Evolutionary conservation across 768 basidiomycete genomes (phyloP).

Genomic region (Termitomyces sp.): DNA sequence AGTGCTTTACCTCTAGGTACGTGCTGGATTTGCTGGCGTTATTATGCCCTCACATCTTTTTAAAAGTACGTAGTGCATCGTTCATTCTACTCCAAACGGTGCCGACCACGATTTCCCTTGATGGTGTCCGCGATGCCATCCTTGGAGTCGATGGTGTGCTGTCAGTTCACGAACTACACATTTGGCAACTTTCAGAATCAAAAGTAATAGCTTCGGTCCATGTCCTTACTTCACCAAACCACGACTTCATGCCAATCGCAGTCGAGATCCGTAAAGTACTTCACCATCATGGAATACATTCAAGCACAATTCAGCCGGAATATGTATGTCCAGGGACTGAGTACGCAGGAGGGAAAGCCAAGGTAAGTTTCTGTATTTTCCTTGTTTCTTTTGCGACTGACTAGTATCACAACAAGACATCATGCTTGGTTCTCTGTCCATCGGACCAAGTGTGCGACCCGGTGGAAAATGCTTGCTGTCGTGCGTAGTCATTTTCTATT

Average conservation of each 20-base stretch:
- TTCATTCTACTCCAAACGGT: constrained; percentile 96
- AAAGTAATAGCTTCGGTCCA: constrained; percentile 96
- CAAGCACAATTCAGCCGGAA: constrained; percentile 92
- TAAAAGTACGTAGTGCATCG: constrained; percentile 77
- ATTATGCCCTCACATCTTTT: not conserved
- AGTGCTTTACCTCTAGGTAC: constrained; percentile 87
- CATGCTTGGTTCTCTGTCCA: constrained; percentile 73
- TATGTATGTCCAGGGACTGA: constrained; percentile 43
- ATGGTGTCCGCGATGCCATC: constrained; percentile 81
- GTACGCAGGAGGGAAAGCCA: constrained; percentile 45
- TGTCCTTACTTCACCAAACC: constrained; percentile 74
- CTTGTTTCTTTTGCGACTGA: not conserved
- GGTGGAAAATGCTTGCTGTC: constrained; percentile 73
- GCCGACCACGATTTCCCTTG: constrained; percentile 85
- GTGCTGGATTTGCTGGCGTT: constrained; percentile 17
- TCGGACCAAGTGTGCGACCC: constrained; percentile 65
- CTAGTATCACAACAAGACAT: constrained; percentile 37
- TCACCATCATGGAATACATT: constrained; percentile 92
- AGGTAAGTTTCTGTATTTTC: constrained; percentile 31
- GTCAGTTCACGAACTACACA: constrained; percentile 89
- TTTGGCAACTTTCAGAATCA: constrained; percentile 96
- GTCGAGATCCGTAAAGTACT: constrained; percentile 78
- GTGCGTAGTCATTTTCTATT: constrained; percentile 48
- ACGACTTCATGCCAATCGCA: constrained; percentile 91
- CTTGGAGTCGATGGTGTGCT: constrained; percentile 79